A percentile compares a stretch with the other conserved stretches of the same genome.
phyloP scores from a whole-genome alignment of 169 alveolate genomes.

The Perkinsus olseni region DNA sequence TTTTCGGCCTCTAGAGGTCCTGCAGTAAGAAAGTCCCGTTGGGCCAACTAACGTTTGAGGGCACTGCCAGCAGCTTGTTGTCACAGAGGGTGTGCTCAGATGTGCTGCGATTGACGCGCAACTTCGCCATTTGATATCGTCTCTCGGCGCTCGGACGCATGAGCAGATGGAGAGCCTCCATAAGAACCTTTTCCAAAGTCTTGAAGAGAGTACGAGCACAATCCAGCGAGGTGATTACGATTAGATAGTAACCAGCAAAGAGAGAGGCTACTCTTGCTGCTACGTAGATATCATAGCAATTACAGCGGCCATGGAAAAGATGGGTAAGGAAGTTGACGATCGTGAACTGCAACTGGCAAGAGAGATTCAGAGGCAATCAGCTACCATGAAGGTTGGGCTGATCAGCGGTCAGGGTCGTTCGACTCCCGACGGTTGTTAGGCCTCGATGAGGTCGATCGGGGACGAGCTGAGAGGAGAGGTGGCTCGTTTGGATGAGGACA shows the following conservation, averaged over 20 bases:
- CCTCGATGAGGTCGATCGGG: neutral
- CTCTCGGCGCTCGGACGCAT: neutral
- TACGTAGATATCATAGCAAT: no score
- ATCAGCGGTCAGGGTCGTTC: no score
- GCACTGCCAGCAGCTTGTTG: no score
- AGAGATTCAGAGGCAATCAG: neutral
- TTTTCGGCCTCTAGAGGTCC: no score
- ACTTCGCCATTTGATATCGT: neutral
- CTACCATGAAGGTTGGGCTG: neutral
- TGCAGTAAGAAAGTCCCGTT: no score
- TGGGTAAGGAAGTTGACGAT: neutral
- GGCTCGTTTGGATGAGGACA: neutral
- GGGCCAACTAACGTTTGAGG: no score
- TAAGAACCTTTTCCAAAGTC: neutral
- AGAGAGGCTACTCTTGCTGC: no score
- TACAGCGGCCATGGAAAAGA: neutral
- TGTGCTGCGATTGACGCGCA: neutral
- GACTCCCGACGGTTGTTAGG: neutral
- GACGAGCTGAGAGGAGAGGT: neutral
- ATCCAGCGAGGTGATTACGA: neutral
- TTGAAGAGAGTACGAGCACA: neutral
- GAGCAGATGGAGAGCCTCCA: neutral
- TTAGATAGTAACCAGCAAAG: neutral
- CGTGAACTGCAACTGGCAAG: neutral
- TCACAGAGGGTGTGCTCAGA: no score